Conservation (phyloP, 2,329 filamentous ascomycete genomes). For the Apiospora phragmitis region DNA sequence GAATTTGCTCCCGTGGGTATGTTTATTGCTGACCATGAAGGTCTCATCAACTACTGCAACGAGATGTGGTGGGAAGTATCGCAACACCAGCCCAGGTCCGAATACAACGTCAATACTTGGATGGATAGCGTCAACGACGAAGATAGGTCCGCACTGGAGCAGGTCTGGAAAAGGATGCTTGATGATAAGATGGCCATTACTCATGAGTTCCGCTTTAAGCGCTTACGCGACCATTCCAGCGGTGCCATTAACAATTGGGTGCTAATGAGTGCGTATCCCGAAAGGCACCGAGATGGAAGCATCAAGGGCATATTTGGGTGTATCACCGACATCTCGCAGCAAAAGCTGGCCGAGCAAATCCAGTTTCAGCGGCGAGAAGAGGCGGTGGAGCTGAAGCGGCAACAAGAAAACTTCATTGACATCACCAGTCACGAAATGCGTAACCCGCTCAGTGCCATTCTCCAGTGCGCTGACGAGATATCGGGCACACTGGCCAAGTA, state of each 20-base stretch:
- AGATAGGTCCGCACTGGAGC: conserved; percentile 59
- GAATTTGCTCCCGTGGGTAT: conserved; percentile 83
- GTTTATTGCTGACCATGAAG: conserved; percentile 75
- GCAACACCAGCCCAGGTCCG: conserved; percentile 57
- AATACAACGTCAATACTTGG: conserved; percentile 64
- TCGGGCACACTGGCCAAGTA: conserved; percentile 48
- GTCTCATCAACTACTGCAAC: conserved; percentile 77
- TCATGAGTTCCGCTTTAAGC: conserved; percentile 75
- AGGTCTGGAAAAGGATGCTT: conserved; percentile 64
- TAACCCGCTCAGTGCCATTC: conserved; percentile 72
- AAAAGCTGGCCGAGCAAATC: conserved; percentile 81
- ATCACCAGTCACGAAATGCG: conserved; percentile 77
- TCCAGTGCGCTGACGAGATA: conserved; percentile 78
- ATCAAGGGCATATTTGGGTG: conserved; percentile 78
- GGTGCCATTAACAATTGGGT: conserved; percentile 72
- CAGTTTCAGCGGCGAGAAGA: conserved; percentile 78
- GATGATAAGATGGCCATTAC: conserved; percentile 64
- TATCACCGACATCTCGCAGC: conserved; percentile 82
- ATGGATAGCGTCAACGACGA: conserved; percentile 71
- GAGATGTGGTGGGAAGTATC: conserved; percentile 77
- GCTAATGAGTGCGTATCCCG: conserved; percentile 73
- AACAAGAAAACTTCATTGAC: conserved; percentile 72
- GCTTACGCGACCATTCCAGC: conserved; percentile 61
- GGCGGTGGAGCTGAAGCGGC: conserved; percentile 76
- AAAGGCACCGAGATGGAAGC: conserved; percentile 62